Evolutionary conservation across 2,329 filamentous ascomycete species (phyloP).

Genomic region (Leptosphaerulina australis): DNA sequence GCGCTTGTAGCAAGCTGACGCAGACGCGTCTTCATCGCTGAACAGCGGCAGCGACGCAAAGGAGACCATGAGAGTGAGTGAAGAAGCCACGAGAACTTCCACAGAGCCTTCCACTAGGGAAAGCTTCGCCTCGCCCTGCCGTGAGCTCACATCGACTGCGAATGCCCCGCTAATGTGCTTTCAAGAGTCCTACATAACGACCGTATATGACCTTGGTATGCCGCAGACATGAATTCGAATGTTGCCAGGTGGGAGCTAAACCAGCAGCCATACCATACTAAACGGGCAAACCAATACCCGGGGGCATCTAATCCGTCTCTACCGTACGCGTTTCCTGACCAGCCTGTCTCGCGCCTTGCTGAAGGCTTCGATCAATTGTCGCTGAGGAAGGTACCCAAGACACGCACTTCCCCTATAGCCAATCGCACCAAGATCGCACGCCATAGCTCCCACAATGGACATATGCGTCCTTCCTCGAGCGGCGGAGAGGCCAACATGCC

Average conservation of each 20-base stretch:
- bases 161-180: constrained; percentile 33
- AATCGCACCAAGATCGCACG: constrained; percentile 45
- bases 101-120: constrained; percentile 21
- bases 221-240: constrained; percentile 48
- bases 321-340: constrained; percentile 38
- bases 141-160: neutral
- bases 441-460: constrained; percentile 45
- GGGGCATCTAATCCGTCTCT: constrained; percentile 32
- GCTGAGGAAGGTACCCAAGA: constrained; percentile 33
- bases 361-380: constrained; percentile 37
- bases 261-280: constrained; percentile 39
- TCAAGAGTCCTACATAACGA: constrained; percentile 29
- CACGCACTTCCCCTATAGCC: constrained; percentile 43
- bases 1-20: constrained; percentile 15
- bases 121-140: constrained; percentile 13
- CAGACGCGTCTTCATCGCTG: constrained; percentile 21
- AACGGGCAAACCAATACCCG: constrained; percentile 15
- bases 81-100: constrained; percentile 31
- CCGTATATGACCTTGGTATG: constrained; percentile 39
- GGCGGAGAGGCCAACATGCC: constrained; percentile 38
- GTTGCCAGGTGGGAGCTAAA: constrained; percentile 43
- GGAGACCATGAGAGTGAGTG: constrained; percentile 48
- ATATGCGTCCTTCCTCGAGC: constrained; percentile 41
- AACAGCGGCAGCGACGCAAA: constrained; percentile 31
- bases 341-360: constrained; percentile 30